Evolutionary conservation across 2,329 filamentous ascomycete species (phyloP).

Genomic region (Fusarium sulawesiense): DNA sequence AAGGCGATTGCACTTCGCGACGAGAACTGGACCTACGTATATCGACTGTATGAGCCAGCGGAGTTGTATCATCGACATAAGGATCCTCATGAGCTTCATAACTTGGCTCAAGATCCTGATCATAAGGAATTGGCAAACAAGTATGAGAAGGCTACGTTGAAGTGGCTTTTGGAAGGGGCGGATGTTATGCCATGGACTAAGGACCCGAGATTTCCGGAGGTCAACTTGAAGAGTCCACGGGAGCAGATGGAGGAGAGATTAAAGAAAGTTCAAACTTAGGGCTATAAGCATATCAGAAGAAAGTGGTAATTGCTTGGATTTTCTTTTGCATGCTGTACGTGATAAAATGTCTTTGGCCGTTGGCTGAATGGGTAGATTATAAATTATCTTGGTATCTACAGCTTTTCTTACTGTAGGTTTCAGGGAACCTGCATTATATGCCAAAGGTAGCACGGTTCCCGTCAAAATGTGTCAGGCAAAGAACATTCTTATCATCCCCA

Average conservation of each 20-base stretch:
- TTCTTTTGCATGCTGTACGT: too few relatives aligned
- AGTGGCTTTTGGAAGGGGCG: constrained; percentile 52
- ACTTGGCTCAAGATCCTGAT: constrained; percentile 49
- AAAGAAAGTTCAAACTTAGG: constrained; percentile 1
- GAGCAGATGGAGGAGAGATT: constrained; percentile 42
- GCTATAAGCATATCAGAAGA: too few relatives aligned
- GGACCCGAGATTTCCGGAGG: constrained; percentile 52
- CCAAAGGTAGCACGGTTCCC: too few relatives aligned
- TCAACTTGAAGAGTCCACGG: not conserved
- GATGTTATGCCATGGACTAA: constrained; percentile 53
- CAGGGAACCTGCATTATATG: too few relatives aligned
- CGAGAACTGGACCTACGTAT: constrained; percentile 56
- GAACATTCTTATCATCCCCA: too few relatives aligned
- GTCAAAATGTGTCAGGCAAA: too few relatives aligned
- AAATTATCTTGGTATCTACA: too few relatives aligned
- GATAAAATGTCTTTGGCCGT: too few relatives aligned
- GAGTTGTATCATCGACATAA: constrained; percentile 56
- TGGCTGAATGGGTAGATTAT: too few relatives aligned
- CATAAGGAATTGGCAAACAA: constrained; percentile 39
- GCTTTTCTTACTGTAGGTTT: too few relatives aligned
- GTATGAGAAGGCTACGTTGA: constrained; percentile 49
- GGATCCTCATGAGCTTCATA: constrained; percentile 55
- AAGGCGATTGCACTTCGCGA: constrained; percentile 55
- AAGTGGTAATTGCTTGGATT: too few relatives aligned
- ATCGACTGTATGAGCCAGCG: constrained; percentile 57